Evolutionary conservation across 1,284 basidiomycete genomes (phyloP), one percentile per base, ranked within the genome.

Genomic region (Sanghuangporus weigelae): DNA sequence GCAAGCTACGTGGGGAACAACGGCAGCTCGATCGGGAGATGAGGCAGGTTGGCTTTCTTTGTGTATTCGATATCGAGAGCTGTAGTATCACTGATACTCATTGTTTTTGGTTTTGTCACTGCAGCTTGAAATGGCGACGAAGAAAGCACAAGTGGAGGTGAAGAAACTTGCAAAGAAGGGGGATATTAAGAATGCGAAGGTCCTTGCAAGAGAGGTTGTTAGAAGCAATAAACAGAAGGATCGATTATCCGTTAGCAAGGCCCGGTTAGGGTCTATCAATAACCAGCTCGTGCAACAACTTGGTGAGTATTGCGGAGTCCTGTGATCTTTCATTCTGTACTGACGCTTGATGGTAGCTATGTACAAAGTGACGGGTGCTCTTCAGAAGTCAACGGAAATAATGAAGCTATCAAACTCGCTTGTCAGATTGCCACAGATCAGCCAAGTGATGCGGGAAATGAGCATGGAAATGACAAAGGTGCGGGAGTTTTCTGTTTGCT

Each of bases 401-500:
- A 99, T 99, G 96, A 99, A 93, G 78, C 82, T 96, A 39, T 96
- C 96, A 3, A 99, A 98, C 76, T 81, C 89, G 55, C 84, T 99
- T 53, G 81, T 99, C 71, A 95, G 89, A 73, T 80, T 99, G 40
- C 97, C 97, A 16, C 93, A 99, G 74, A 86, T 99, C 60, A 92
- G 88, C 73, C 89, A 88, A 68, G 84, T 87, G 0, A 99, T 99
- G 97, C 85, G 95, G 36, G 92, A 98, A 72, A 96, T 99, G 95
- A 93, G 90, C 70, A 93, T 95, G 86, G 96, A 99, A 76, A 98
- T 99, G 95, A 98, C 93, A 68, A 98, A 98, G 85, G 94, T 92
- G 65, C 23, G 74, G 59, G 40, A 44, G 59, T 38, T 16, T 26
- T 19, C 36, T 23, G 31, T 50, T 51, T 48, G n/a, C 51, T 51